phyloP scores from a whole-genome alignment of 2,329 filamentous ascomycete genomes.

The Dryadomyces quercivorus region DNA sequence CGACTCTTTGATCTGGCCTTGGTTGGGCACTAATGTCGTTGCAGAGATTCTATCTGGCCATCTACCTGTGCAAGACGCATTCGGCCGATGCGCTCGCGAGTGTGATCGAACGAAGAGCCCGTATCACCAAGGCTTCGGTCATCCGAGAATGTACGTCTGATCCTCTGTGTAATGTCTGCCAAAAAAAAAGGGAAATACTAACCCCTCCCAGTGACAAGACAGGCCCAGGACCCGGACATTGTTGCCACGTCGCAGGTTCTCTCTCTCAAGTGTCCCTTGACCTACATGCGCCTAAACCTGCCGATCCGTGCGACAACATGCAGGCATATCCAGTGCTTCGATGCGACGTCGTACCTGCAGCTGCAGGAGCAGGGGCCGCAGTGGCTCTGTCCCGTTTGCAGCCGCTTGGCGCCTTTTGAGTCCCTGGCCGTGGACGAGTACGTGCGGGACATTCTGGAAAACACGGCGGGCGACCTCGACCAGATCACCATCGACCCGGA shows the following conservation, averaged over 20 bases:
- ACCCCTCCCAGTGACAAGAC: slow-evolving; percentile 52
- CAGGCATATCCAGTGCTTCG: slow-evolving; percentile 88
- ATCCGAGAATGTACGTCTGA: slow-evolving; percentile 61
- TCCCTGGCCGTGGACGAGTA: slow-evolving; percentile 84
- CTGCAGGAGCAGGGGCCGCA: slow-evolving; percentile 93
- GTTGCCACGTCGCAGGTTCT: slow-evolving; percentile 78
- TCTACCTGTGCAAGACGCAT: slow-evolving; percentile 65
- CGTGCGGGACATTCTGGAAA: slow-evolving; percentile 72
- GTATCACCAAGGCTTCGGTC: slow-evolving; percentile 71
- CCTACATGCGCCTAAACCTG: slow-evolving; percentile 66
- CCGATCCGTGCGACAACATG: slow-evolving; percentile 73
- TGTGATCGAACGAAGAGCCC: slow-evolving; percentile 51
- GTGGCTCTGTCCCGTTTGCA: slow-evolving; percentile 94
- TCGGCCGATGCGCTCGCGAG: slow-evolving; percentile 60
- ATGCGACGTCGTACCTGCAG: slow-evolving; percentile 82
- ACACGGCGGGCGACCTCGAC: slow-evolving; percentile 58
- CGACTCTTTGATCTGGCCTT: too few relatives aligned
- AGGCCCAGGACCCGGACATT: slow-evolving; percentile 78
- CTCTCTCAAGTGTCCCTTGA: slow-evolving; percentile 86
- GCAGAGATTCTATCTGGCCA: slow-evolving; percentile 59
- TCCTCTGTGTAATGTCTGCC: not conserved
- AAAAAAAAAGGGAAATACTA: not conserved
- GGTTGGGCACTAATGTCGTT: not conserved
- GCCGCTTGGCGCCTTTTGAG: slow-evolving; percentile 68
- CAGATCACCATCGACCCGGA: slow-evolving; percentile 85